These are phyloP conservation scores for Fomes fomentarius DNA, from an alignment of 1,284 basidiomycete genomes.

Conservation along the genomic window DNA sequence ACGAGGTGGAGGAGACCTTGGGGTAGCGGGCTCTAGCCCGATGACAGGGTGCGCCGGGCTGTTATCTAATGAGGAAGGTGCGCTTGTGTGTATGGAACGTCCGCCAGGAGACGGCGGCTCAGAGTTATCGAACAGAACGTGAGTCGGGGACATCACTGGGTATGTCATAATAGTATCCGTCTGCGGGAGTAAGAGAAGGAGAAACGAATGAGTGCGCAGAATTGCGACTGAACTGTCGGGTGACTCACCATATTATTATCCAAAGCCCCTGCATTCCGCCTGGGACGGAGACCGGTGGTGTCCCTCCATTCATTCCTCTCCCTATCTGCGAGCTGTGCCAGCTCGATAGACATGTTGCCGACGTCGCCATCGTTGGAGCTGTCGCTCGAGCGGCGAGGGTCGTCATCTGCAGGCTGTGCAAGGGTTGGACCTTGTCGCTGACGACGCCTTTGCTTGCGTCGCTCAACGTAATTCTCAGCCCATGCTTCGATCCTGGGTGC, in stretches of 20 bases:
- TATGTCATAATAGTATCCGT: conserved; percentile 47
- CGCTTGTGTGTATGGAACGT: conserved; percentile 13
- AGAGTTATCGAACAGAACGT: conserved; percentile 50
- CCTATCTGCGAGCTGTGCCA: conserved; percentile 49
- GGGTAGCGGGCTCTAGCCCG: neutral
- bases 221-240: too few species aligned
- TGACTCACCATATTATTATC: too few species aligned
- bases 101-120: conserved; percentile 38
- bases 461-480: conserved; percentile 49
- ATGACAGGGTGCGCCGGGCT: conserved; percentile 12
- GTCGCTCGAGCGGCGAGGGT: conserved; percentile 12
- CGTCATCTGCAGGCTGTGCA: conserved; percentile 21
- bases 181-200: conserved; percentile 28
- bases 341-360: conserved; percentile 38
- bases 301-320: conserved; percentile 61
- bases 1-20: conserved; percentile 5
- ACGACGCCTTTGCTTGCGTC: conserved; percentile 36
- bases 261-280: conserved; percentile 38
- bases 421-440: conserved; percentile 26
- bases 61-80: conserved; percentile 5
- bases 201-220: too few species aligned
- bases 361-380: conserved; percentile 21
- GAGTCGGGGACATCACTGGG: conserved; percentile 48
- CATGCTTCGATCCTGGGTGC: conserved; percentile 57
- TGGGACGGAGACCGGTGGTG: conserved; percentile 40